Base-by-base conservation (phyloP, 371 early-diverging fungal species). In the Mortierella sp. region DNA sequence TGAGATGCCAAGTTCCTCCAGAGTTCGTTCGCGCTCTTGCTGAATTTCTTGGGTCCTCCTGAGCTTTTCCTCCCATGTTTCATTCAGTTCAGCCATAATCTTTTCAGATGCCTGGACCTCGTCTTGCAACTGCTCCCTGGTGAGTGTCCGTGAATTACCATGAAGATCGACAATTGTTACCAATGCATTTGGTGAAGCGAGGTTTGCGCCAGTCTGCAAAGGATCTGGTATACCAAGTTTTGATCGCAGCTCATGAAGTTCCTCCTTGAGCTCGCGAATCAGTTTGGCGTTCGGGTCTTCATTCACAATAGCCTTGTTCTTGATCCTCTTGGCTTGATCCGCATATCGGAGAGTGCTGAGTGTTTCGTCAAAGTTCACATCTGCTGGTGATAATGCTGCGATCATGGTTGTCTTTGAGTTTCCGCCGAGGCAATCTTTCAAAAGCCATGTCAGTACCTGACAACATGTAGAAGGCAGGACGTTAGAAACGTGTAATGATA, bases 281-380 rank as follows among this genome's bases (percentile, higher is more conserved):
- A 95, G 69, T 67, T 86, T 90, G 29, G 89, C 94, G 54, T 91
- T 91, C 6, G 94, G 92, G 65, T 95, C 95, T 78, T 96, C 96
- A 69, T 98, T 98, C 40, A 98, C 92, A 7, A 93, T 86, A 1
- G 97, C 96, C 78, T 90, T 92, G 77, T 95, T 96, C 79, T 94
- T 90, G 74, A 98, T 94, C 60, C 85, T 85, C 79, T 96, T 97
- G 57, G 96, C 97, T 40, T 95, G 91, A 77, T 96, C 95, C 12
- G 97, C 98, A 77, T 96, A 99, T 25, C 97, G 90, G 21, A 98
- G 82, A 0, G 99, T 99, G 61, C 95, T 94, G 14, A 98, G 85
- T 1, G 97, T 93, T 81, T 97, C 98, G 56, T 92, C 91, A 44
- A 86, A 89, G 63, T 69, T 83, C 55, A 81, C 58, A 52, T 91